Evolutionary conservation across 495 filamentous ascomycete species (phyloP), one percentile per base, ranked within the genome.

Genomic region (Penicillium goetzii): DNA sequence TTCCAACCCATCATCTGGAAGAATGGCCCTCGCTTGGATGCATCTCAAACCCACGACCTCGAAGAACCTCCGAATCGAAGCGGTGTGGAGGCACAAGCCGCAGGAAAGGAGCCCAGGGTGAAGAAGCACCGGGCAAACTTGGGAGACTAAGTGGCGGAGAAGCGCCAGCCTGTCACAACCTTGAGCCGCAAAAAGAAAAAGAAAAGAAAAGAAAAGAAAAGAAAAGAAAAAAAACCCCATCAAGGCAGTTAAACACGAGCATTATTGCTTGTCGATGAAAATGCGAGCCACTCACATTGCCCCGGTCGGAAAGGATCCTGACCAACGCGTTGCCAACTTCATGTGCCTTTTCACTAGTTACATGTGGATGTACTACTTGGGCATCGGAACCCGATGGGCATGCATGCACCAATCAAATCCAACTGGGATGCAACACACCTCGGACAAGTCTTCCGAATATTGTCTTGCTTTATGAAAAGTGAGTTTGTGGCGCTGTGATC

Each of bases 61-160:
- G 40, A 43, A n/a, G 30, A n/a, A 2, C 17, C 17, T 19, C 40
- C 40, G n/a, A 43, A 43, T 19, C 4, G 40, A 17, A 43, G 17
- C 40, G 40, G 17, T 19, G 40, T 43, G 40, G 40, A 43, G 40
- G 40, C 40, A 43, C 40, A 43, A 43, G 40, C 40, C 40, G 40
- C 40, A 7, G 40, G 40, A 4, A n/a, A 43, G 17, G 4, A 43
- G 40, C 40, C 17, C 40, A 43, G 40, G n/a, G 7, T 45, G 41
- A 23, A 45, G 41, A 45, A 45, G 41, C 41, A 23, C 19, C 41
- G 8, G 19, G 19, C 41, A 23, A 45, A 45, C 11, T 21, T 45
- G 41, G 41, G 41, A 45, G 41, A 45, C 41, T 23, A 45, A 45
- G 41, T 45, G 41, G 41, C 41, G 41, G 11, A 19, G 41, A 45